Evolutionary conservation across 2,329 filamentous ascomycete genomes (phyloP).

Genomic region (Celoporthe dispersa): DNA sequence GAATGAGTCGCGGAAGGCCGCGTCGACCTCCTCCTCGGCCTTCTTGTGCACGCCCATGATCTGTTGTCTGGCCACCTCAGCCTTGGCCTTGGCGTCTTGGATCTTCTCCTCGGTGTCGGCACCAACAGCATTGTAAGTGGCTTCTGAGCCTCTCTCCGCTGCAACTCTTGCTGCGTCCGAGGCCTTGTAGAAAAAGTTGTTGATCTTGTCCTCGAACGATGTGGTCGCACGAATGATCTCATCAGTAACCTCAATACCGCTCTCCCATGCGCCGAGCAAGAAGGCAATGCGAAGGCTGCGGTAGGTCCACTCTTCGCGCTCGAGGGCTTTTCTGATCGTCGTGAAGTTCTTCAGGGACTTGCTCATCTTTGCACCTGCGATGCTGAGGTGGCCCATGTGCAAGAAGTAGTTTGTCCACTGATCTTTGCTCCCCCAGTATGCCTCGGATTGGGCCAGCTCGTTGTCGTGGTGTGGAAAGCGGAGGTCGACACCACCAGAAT

Average conservation of each 20-base stretch:
- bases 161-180: slow-evolving; percentile 31
- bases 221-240: slow-evolving; percentile 63
- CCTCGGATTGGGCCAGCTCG: slow-evolving; percentile 76
- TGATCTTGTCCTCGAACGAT: slow-evolving; percentile 69
- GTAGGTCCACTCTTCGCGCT: slow-evolving; percentile 66
- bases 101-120: slow-evolving; percentile 21
- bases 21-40: slow-evolving; percentile 61
- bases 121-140: slow-evolving; percentile 12
- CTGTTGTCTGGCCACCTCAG: slow-evolving; percentile 30
- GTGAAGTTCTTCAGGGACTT: slow-evolving; percentile 96
- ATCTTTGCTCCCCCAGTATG: slow-evolving; percentile 60
- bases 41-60: slow-evolving; percentile 53
- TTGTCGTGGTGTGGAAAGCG: slow-evolving; percentile 94
- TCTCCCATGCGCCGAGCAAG: slow-evolving; percentile 69
- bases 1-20: slow-evolving; percentile 69
- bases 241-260: slow-evolving; percentile 72
- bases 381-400: slow-evolving; percentile 91
- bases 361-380: slow-evolving; percentile 92
- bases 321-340: slow-evolving; percentile 83
- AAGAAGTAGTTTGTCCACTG: slow-evolving; percentile 92
- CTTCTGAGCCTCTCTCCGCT: neutral
- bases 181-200: slow-evolving; percentile 48
- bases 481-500: slow-evolving; percentile 90
- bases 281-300: slow-evolving; percentile 70
- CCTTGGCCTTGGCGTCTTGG: slow-evolving; percentile 30